Evolutionary conservation across 176 grass and related monocot species (phyloP).

Genomic region (Chloris gayana): DNA sequence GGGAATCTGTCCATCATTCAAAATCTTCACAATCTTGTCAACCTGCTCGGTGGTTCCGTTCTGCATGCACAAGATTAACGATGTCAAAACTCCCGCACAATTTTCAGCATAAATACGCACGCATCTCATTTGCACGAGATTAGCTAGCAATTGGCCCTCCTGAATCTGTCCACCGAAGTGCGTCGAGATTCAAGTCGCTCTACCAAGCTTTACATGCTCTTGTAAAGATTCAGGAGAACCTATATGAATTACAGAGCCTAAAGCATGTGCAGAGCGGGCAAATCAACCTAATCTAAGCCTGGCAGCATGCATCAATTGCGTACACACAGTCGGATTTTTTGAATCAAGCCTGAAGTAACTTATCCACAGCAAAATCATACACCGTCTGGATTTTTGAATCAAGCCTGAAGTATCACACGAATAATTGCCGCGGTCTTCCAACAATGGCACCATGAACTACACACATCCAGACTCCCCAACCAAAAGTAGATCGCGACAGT

Average conservation of each 20-base stretch:
- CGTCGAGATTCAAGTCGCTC: not conserved
- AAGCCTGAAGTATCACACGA: too few relatives aligned
- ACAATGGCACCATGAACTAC: not conserved
- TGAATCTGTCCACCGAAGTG: too few relatives aligned
- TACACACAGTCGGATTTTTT: not conserved
- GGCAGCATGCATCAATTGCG: not conserved
- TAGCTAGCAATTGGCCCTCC: not conserved
- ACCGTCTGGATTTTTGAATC: too few relatives aligned
- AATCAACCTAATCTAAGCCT: not conserved
- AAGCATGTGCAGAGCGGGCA: not conserved
- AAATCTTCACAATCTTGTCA: slow-evolving; percentile 68
- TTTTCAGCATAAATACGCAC: not conserved
- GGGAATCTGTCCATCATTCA: slow-evolving; percentile 71
- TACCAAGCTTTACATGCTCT: not conserved
- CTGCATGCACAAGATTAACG: slow-evolving; percentile 44
- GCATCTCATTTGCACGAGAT: not conserved
- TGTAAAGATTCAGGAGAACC: not conserved
- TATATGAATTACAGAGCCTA: not conserved
- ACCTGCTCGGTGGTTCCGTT: slow-evolving; percentile 86
- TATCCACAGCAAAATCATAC: not conserved
- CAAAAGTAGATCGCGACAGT: not conserved
- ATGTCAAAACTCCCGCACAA: slow-evolving; percentile 1
- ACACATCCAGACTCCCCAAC: not conserved
- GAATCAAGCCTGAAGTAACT: not conserved
- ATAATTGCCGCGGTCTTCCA: not conserved